Conservation (phyloP, 768 basidiomycete genomes). For the Trametes coccinea region DNA sequence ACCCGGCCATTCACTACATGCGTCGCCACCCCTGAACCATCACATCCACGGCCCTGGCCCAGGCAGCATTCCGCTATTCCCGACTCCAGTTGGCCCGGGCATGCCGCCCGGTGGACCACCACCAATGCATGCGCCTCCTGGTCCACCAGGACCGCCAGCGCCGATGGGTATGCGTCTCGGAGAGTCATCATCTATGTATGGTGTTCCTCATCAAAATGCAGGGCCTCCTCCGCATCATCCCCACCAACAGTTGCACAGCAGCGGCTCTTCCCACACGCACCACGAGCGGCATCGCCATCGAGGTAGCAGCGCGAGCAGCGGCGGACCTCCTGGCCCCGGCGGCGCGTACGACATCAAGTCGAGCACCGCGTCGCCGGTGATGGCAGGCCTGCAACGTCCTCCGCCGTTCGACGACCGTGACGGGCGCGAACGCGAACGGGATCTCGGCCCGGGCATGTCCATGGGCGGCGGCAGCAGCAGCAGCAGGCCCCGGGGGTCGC, state of each 20-base stretch:
- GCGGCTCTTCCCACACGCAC: conserved; percentile 8
- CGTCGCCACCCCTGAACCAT: conserved; percentile 7
- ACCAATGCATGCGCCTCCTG: conserved; percentile 14
- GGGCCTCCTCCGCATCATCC: conserved; percentile 26
- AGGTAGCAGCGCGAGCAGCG: conserved; percentile 20
- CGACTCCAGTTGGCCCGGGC: conserved; percentile 28
- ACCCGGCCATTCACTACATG: conserved; percentile 8
- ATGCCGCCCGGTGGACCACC: conserved; percentile 18
- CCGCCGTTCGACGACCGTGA: conserved; percentile 24
- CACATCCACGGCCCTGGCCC: conserved; percentile 19
- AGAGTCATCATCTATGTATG: conserved; percentile 36
- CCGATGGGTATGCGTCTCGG: conserved; percentile 17
- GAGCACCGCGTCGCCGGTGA: conserved; percentile 30
- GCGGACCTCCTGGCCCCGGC: conserved; percentile 7
- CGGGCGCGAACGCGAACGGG: conserved; percentile 12
- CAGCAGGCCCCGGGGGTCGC: conserved; percentile 10
- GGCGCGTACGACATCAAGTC: conserved; percentile 17
- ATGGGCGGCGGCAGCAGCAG: background rate
- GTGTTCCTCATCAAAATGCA: conserved; percentile 23
- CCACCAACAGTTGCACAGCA: conserved; percentile 12
- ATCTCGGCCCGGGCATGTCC: conserved; percentile 16
- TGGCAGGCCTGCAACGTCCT: conserved; percentile 34
- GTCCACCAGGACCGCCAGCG: conserved; percentile 15
- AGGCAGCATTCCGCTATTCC: conserved; percentile 28
- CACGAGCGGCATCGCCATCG: conserved; percentile 14